These are phyloP conservation scores for Pleurotus ostreatus DNA, from an alignment of 768 basidiomycete species.

Conservation along the genomic window DNA sequence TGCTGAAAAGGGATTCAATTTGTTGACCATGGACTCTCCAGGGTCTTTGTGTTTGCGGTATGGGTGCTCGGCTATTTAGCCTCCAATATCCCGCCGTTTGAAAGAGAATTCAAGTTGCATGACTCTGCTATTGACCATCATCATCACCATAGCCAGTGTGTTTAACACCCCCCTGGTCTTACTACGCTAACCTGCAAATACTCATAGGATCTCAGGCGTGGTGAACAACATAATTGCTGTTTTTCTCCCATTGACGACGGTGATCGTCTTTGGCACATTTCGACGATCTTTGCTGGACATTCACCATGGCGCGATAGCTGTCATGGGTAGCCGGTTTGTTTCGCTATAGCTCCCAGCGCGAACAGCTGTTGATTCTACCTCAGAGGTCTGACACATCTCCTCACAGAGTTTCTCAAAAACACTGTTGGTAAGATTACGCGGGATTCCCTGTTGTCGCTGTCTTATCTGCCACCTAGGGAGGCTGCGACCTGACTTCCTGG, in stretches of 20 bases:
- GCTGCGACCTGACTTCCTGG: conserved; percentile 64
- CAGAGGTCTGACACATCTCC: conserved; percentile 42
- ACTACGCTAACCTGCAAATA: background rate
- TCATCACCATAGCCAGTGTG: conserved; percentile 47
- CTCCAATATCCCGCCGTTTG: conserved; percentile 36
- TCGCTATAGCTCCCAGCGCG: conserved; percentile 2
- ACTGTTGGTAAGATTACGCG: conserved; percentile 42
- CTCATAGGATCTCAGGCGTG: conserved; percentile 41
- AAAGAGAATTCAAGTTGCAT: conserved; percentile 43
- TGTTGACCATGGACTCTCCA: conserved; percentile 10
- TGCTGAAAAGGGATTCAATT: background rate
- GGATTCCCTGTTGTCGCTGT: conserved; percentile 9
- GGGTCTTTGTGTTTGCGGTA: conserved; percentile 33
- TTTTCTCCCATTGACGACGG: conserved; percentile 38
- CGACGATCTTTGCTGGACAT: conserved; percentile 45
- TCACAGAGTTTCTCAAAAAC: conserved; percentile 53
- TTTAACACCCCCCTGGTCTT: conserved; percentile 3
- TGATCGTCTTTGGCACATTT: conserved; percentile 31
- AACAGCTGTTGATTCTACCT: background rate
- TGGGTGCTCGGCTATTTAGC: conserved; percentile 40
- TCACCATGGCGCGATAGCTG: conserved; percentile 56
- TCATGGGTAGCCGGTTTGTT: conserved; percentile 37
- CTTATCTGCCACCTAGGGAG: conserved; percentile 29
- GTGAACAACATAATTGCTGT: conserved; percentile 46
- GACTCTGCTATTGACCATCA: conserved; percentile 53